Conservation (phyloP, 2,329 filamentous ascomycete genomes). For the Alternaria infectoria region DNA sequence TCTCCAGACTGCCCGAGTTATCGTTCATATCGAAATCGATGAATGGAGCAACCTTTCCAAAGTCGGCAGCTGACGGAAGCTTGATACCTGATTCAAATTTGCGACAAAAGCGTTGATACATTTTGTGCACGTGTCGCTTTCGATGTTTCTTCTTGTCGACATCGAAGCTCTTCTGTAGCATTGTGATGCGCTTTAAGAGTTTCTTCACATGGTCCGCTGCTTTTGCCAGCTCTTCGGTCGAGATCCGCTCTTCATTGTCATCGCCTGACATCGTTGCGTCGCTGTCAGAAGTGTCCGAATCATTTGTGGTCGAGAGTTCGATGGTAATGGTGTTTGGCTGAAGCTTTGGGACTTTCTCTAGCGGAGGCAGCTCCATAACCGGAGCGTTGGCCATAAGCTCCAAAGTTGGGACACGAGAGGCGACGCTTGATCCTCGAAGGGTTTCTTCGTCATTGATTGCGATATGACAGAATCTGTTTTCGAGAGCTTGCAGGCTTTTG, state of each 20-base stretch:
- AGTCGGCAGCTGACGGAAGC: no score
- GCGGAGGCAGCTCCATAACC: background rate
- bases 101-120: slow-evolving; percentile 33
- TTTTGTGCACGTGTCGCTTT: slow-evolving; percentile 24
- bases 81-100: slow-evolving; percentile 26
- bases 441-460: slow-evolving; percentile 24
- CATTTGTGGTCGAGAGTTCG: background rate
- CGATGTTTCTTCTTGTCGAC: background rate
- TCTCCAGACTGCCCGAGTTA: background rate
- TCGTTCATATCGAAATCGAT: background rate
- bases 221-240: slow-evolving; percentile 26
- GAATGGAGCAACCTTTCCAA: no score
- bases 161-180: slow-evolving; percentile 23
- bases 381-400: slow-evolving; percentile 15
- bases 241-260: slow-evolving; percentile 21
- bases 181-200: slow-evolving; percentile 25
- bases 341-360: background rate
- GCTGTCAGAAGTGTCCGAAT: slow-evolving; percentile 26
- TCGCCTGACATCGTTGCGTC: slow-evolving; percentile 26
- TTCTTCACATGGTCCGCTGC: slow-evolving; percentile 31
- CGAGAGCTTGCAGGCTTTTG: slow-evolving; percentile 25
- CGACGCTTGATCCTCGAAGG: slow-evolving; percentile 11
- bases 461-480: slow-evolving; percentile 23
- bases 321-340: background rate
- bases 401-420: slow-evolving; percentile 22